These are phyloP conservation scores for Claviceps digitariae DNA, from an alignment of 2,329 filamentous ascomycete species.

Conservation along the genomic window DNA sequence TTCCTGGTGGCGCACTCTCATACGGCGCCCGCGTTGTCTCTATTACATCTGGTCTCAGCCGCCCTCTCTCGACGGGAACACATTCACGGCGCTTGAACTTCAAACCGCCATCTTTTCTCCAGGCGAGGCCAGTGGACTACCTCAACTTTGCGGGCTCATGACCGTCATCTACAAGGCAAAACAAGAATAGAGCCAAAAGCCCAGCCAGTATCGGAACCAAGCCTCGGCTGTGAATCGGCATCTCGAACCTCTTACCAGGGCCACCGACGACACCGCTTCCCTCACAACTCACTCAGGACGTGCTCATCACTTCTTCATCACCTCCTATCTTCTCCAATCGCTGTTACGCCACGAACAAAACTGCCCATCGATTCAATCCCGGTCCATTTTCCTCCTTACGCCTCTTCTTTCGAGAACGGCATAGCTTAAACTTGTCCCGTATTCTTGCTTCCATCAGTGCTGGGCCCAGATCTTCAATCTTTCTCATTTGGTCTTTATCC, in stretches of 20 bases:
- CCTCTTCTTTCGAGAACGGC: neutral
- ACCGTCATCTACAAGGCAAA: neutral
- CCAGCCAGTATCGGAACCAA: neutral
- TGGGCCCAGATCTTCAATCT: neutral
- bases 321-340: neutral
- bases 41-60: neutral
- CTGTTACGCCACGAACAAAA: neutral
- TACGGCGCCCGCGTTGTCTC: neutral
- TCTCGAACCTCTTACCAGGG: neutral
- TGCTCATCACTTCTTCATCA: neutral
- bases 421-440: neutral
- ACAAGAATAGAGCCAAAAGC: slow-evolving; percentile 1
- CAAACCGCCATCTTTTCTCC: neutral
- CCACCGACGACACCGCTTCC: too few species aligned
- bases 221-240: neutral
- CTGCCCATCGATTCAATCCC: neutral
- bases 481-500: neutral
- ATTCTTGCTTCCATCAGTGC: neutral
- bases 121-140: neutral
- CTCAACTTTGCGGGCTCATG: neutral
- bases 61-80: neutral
- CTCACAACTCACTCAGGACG: too few species aligned
- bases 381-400: too few species aligned
- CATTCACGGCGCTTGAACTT: neutral
- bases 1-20: neutral